Percentiles rank a stretch among this genome's conserved stretches.
Evolutionary conservation across 768 basidiomycete species (phyloP).

Genomic region (Lentinula detonsa): DNA sequence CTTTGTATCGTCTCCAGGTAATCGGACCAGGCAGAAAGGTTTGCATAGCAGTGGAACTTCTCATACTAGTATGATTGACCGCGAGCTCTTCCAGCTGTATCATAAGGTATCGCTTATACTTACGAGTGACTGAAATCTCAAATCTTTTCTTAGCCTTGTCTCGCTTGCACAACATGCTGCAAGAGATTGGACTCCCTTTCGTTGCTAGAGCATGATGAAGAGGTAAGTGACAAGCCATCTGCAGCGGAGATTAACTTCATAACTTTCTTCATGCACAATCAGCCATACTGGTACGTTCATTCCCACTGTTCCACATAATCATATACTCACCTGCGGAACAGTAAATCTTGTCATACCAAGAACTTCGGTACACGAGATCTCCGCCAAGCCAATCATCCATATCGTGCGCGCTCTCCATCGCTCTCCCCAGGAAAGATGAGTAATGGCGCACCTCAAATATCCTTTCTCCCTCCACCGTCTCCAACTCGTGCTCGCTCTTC

Average conservation of each 20-base stretch:
- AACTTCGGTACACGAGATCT: constrained; percentile 74
- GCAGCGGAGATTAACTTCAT: background rate
- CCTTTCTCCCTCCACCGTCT: background rate
- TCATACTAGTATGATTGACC: background rate
- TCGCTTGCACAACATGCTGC: constrained; percentile 70
- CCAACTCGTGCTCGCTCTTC: constrained; percentile 8
- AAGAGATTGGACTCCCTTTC: constrained; percentile 74
- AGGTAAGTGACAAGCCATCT: constrained; percentile 41
- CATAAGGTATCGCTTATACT: constrained; percentile 52
- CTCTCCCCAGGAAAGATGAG: constrained; percentile 15
- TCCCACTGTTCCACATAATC: background rate
- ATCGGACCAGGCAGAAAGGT: constrained; percentile 91
- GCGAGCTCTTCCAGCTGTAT: constrained; percentile 47
- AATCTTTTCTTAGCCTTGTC: constrained; percentile 55
- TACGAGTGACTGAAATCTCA: background rate
- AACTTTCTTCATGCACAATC: background rate
- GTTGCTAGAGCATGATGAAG: constrained; percentile 77
- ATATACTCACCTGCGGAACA: constrained; percentile 21
- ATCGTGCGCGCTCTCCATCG: constrained; percentile 22
- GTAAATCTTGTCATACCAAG: constrained; percentile 79
- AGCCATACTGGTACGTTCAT: constrained; percentile 48
- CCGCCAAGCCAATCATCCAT: constrained; percentile 64
- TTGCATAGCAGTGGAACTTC: background rate
- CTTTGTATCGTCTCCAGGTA: constrained; percentile 39
- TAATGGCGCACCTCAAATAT: constrained; percentile 6